Conservation (phyloP, 148 eudicot genomes). For the Silene conica region DNA sequence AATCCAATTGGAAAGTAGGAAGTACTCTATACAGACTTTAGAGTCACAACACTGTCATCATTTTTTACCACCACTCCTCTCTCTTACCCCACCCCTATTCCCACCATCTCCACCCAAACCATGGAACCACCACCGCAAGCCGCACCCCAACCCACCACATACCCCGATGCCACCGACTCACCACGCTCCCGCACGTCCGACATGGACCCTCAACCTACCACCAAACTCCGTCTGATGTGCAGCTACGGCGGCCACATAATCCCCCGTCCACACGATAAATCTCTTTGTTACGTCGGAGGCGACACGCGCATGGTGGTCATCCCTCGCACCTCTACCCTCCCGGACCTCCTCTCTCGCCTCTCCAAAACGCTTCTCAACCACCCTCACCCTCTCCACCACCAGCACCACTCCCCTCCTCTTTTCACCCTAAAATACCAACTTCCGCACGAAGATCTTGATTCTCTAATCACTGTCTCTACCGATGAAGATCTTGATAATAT, state of each 20-base stretch:
- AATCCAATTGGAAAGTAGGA: too few relatives aligned
- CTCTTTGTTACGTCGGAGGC: conserved; percentile 84
- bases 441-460: conserved; percentile 80
- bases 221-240: conserved; percentile 72
- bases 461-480: conserved; percentile 64
- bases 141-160: conserved; percentile 19
- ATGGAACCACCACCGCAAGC: conserved; percentile 39
- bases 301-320: conserved; percentile 74
- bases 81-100: not conserved
- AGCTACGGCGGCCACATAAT: conserved; percentile 86
- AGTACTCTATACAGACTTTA: too few relatives aligned
- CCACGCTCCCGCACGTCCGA: conserved; percentile 57
- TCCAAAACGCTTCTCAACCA: conserved; percentile 44
- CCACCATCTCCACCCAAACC: not conserved
- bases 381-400: not conserved
- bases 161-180: conserved; percentile 51
- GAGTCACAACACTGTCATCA: too few relatives aligned
- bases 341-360: conserved; percentile 44
- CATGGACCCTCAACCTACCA: conserved; percentile 24
- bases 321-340: conserved; percentile 44
- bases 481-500: conserved; percentile 87
- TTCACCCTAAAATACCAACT: conserved; percentile 70
- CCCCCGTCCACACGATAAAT: conserved; percentile 81
- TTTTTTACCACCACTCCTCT: not conserved
- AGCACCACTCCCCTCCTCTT: not conserved